Evolutionary conservation across 495 filamentous ascomycete genomes (phyloP).

Genomic region (Penicillium waksmanii): DNA sequence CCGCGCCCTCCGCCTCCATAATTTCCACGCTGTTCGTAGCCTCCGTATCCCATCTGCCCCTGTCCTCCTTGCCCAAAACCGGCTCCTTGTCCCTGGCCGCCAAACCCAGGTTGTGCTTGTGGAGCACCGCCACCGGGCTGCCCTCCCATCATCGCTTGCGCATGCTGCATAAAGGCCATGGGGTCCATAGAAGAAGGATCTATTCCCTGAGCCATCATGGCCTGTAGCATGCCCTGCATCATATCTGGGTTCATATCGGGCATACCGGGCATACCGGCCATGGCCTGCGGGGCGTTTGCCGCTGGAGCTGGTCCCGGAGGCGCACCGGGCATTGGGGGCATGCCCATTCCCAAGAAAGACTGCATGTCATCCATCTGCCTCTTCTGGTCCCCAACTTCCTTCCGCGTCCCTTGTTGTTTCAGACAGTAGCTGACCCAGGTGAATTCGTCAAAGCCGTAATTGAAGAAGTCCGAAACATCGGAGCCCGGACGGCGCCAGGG

Average conservation of each 20-base stretch:
- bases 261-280: constrained; percentile 72
- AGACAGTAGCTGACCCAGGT: constrained; percentile 95
- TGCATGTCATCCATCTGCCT: constrained; percentile 89
- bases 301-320: constrained; percentile 41
- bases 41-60: constrained; percentile 56
- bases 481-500: constrained; percentile 96
- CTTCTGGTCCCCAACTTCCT: constrained; percentile 74
- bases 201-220: constrained; percentile 82
- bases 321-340: constrained; percentile 71
- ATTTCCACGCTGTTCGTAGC: constrained; percentile 50
- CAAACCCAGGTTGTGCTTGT: constrained; percentile 44
- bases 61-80: constrained; percentile 49
- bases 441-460: constrained; percentile 99
- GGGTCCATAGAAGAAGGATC: constrained; percentile 81
- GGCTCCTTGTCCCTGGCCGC: constrained; percentile 35
- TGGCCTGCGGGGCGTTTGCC: constrained; percentile 48
- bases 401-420: constrained; percentile 78
- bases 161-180: constrained; percentile 57
- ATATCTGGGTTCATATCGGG: constrained; percentile 69
- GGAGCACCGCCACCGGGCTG: constrained; percentile 48
- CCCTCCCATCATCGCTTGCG: constrained; percentile 55
- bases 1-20: constrained; percentile 54
- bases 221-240: constrained; percentile 81
- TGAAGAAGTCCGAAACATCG: constrained; percentile 96
- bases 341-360: constrained; percentile 76